A percentile compares a stretch with the other conserved stretches of the same genome.
Conservation (phyloP, 2,329 filamentous ascomycete species). For the Chaetomiaceae sp. region DNA sequence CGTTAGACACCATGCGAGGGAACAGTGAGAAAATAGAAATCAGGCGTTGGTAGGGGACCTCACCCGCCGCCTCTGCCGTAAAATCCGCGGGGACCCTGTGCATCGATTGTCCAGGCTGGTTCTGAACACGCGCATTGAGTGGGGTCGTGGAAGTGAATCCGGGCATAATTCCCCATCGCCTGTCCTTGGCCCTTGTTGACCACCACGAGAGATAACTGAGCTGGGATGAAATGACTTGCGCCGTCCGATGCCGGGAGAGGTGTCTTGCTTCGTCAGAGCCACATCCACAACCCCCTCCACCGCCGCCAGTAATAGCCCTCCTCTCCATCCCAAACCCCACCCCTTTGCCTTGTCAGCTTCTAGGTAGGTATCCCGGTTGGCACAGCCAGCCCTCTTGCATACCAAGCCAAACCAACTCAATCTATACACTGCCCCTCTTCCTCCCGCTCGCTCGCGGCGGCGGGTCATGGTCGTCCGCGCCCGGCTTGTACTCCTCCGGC, state of each 20-base stretch:
- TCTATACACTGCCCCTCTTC: constrained; percentile 26
- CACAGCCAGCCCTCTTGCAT: constrained; percentile 20
- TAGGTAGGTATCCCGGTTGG: constrained; percentile 13
- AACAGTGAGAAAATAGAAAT: not conserved
- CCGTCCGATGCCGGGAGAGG: no score
- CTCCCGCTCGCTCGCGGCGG: constrained; percentile 17
- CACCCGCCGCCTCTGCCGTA: no score
- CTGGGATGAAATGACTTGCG: not conserved
- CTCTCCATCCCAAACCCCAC: not conserved
- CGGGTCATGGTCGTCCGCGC: constrained; percentile 34
- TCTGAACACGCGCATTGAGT: constrained; percentile 4
- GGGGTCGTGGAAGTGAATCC: not conserved
- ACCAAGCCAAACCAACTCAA: no score
- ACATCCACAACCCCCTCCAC: not conserved
- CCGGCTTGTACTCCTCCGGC: constrained; percentile 48
- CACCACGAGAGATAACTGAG: not conserved
- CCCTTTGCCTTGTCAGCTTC: not conserved
- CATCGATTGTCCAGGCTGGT: constrained; percentile 14
- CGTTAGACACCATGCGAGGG: constrained; percentile 4
- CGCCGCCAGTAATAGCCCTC: constrained; percentile 10
- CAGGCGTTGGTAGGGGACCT: no score
- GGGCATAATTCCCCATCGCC: not conserved
- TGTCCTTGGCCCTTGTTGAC: not conserved
- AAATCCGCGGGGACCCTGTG: not conserved
- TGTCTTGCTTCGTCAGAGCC: no score